A percentile compares a stretch with the other conserved stretches of the same genome.
These are phyloP conservation scores for Eucalyptus camaldulensis DNA, from an alignment of 345 rosid species.

Conservation along the genomic window DNA sequence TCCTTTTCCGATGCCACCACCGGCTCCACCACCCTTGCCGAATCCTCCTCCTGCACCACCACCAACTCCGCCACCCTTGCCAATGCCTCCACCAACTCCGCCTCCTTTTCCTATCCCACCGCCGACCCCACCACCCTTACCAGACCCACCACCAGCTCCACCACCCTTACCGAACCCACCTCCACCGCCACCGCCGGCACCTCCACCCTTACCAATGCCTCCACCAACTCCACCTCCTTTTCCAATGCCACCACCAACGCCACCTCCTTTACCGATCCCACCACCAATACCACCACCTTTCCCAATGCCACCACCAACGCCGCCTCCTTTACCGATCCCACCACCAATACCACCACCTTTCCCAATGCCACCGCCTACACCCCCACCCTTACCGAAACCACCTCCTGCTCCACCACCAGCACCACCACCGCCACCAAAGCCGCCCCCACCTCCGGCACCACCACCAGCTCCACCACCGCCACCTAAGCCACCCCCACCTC, in stretches of 20 bases:
- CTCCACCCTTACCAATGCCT: not conserved
- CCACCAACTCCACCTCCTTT: not conserved
- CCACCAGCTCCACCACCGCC: not conserved
- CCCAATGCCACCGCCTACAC: not conserved
- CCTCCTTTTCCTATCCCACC: not conserved
- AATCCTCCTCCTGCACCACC: not conserved
- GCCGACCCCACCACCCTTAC: not conserved
- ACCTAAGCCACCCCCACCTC: not conserved
- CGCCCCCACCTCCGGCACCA: not conserved
- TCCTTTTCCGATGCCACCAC: not conserved
- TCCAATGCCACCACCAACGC: not conserved
- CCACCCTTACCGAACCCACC: not conserved
- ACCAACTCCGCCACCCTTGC: not conserved
- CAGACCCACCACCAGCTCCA: not conserved
- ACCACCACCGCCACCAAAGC: not conserved
- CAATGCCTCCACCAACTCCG: not conserved
- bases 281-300: not conserved
- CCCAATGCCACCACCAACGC: not conserved
- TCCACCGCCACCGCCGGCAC: not conserved
- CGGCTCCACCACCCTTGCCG: not conserved
- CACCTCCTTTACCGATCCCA: not conserved
- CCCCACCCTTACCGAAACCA: not conserved
- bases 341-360: not conserved
- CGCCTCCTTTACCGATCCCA: not conserved
- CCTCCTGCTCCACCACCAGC: not conserved